Conservation (phyloP, 495 filamentous ascomycete genomes). For the Parachaetomium inaequale region DNA sequence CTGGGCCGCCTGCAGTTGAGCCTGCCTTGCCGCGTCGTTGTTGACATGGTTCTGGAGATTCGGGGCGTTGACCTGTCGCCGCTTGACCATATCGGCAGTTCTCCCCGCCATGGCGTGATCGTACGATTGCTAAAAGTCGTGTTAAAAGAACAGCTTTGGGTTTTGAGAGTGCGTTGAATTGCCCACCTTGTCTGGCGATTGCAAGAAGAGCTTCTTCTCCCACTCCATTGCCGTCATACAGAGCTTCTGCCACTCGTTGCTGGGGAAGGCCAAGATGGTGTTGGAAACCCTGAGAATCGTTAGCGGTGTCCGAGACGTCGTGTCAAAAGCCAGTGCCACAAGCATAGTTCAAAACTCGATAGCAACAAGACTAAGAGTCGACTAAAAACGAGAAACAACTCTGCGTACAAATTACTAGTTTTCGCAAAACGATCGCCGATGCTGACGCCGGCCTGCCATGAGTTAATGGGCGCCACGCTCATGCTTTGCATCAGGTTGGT, state of each 20-base stretch:
- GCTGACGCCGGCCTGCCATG: constrained; percentile 36
- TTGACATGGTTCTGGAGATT: constrained; percentile 42
- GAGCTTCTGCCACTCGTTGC: constrained; percentile 31
- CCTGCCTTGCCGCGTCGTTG: constrained; percentile 42
- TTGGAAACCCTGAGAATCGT: constrained; percentile 39
- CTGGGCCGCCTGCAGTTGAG: constrained; percentile 28
- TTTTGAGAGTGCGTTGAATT: neutral
- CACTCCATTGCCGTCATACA: constrained; percentile 33
- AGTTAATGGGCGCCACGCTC: constrained; percentile 19
- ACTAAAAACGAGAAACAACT: neutral
- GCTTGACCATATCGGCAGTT: constrained; percentile 36
- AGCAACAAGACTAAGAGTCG: neutral
- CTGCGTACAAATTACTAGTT: constrained; percentile 37
- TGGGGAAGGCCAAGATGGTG: constrained; percentile 39
- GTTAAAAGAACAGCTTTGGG: neutral
- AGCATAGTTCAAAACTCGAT: neutral
- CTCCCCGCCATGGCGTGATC: constrained; percentile 33
- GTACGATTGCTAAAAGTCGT: constrained; percentile 34
- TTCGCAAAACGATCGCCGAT: constrained; percentile 33
- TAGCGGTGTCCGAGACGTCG: neutral
- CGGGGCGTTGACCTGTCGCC: constrained; percentile 41
- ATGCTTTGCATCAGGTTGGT: constrained; percentile 19
- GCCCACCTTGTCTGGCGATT: constrained; percentile 43
- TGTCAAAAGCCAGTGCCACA: neutral
- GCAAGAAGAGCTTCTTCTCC: constrained; percentile 43